Percentiles rank a stretch among this genome's conserved stretches.
Evolutionary conservation across 2,329 filamentous ascomycete genomes (phyloP).

Genomic region (Aspergillus sp.): DNA sequence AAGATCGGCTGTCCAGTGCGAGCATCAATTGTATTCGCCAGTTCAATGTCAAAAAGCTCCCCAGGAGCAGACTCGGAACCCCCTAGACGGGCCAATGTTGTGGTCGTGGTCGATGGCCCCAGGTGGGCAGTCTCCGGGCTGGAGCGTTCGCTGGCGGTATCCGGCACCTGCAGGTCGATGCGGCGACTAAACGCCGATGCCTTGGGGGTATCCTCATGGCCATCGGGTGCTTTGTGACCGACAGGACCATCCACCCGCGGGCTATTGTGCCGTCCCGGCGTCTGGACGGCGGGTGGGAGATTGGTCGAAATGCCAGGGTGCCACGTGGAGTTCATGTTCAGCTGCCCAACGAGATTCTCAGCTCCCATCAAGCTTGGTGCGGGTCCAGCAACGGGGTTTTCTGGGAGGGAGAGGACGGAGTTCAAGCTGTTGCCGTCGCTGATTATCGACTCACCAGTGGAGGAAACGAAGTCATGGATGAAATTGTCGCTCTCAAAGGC

Average conservation of each 20-base stretch:
- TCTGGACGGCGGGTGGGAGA: constrained; percentile 29
- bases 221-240: not conserved
- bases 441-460: constrained; percentile 38
- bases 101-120: not conserved
- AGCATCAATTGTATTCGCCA: constrained; percentile 44
- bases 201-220: constrained; percentile 28
- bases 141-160: constrained; percentile 32
- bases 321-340: constrained; percentile 47
- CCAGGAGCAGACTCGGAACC: constrained; percentile 7
- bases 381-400: constrained; percentile 34
- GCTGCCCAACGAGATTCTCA: constrained; percentile 47
- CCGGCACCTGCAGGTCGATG: constrained; percentile 39
- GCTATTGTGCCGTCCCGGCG: constrained; percentile 33
- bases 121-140: constrained; percentile 20
- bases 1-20: constrained; percentile 37
- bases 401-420: constrained; percentile 38
- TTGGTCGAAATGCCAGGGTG: constrained; percentile 31
- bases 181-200: constrained; percentile 34
- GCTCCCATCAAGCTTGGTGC: constrained; percentile 49
- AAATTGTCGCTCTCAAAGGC: constrained; percentile 32
- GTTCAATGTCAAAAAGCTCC: constrained; percentile 32
- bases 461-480: constrained; percentile 40
- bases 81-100: not conserved
- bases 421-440: constrained; percentile 36
- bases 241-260: constrained; percentile 14